phyloP scores from a whole-genome alignment of 371 early-diverging fungal genomes.

The Fennellomyces sp. region DNA sequence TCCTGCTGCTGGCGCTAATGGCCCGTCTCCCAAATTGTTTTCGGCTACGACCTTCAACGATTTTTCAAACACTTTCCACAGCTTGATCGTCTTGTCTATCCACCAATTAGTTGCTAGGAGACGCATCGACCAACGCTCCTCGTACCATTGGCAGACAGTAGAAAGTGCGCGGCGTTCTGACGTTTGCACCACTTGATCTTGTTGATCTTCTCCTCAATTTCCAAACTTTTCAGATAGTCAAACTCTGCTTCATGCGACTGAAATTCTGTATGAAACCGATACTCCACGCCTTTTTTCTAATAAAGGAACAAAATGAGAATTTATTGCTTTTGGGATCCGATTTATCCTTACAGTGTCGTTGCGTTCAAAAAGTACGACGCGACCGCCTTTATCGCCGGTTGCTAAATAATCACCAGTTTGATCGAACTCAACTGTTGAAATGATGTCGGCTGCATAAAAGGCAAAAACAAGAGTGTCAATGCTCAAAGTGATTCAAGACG shows the following conservation, averaged over 20 bases:
- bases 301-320: neutral
- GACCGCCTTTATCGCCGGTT: conserved; percentile 92
- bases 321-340: neutral
- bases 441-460: conserved; percentile 87
- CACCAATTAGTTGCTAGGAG: neutral
- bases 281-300: conserved; percentile 92
- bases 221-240: conserved; percentile 95
- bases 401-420: conserved; percentile 90
- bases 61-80: conserved; percentile 93
- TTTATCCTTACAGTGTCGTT: conserved; percentile 75
- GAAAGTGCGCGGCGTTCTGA: conserved; percentile 84
- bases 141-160: conserved; percentile 89
- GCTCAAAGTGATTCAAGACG: neutral
- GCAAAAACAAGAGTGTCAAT: neutral
- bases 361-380: conserved; percentile 89
- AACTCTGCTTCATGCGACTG: conserved; percentile 96
- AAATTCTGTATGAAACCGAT: conserved; percentile 92
- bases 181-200: conserved; percentile 90
- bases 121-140: neutral
- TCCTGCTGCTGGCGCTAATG: conserved; percentile 22
- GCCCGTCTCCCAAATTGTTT: conserved; percentile 67
- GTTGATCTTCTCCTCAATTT: conserved; percentile 96
- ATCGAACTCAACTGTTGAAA: conserved; percentile 96
- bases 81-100: conserved; percentile 90
- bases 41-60: conserved; percentile 82